phyloP scores from a whole-genome alignment of 495 filamentous ascomycete species.

The Xylaria sp. region DNA sequence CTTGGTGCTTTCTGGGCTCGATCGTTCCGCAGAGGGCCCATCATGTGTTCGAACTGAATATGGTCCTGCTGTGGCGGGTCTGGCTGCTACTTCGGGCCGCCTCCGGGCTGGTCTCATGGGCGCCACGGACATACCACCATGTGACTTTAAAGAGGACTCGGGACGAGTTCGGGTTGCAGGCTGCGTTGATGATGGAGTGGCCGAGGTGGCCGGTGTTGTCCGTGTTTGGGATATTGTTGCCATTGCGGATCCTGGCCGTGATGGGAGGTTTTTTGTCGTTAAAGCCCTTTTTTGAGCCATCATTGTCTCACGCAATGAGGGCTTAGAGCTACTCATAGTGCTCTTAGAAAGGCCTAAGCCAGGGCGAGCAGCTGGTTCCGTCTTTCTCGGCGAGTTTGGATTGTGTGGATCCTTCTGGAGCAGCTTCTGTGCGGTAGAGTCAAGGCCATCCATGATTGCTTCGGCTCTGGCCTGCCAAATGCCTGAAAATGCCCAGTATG shows the following conservation, averaged over 20 bases:
- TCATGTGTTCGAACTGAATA: conserved; percentile 62
- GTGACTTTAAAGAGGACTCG: conserved; percentile 50
- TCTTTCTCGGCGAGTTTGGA: conserved; percentile 67
- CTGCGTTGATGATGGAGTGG: conserved; percentile 47
- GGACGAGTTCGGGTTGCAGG: conserved; percentile 50
- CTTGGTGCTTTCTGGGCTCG: conserved; percentile 47
- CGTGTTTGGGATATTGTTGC: conserved; percentile 65
- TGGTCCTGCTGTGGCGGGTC: conserved; percentile 63
- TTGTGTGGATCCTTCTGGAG: conserved; percentile 83
- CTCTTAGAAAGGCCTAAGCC: conserved; percentile 65
- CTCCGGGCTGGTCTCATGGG: conserved; percentile 61
- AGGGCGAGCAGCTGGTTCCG: conserved; percentile 55
- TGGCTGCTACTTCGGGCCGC: conserved; percentile 55
- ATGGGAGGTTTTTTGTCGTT: conserved; percentile 64
- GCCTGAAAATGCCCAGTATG: conserved; percentile 80
- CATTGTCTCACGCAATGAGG: conserved; percentile 76
- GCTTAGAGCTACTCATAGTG: conserved; percentile 62
- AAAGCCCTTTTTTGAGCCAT: conserved; percentile 78
- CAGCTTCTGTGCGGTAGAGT: conserved; percentile 72
- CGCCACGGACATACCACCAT: conserved; percentile 61
- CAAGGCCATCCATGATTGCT: conserved; percentile 77
- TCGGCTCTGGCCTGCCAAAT: conserved; percentile 84
- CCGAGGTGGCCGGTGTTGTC: conserved; percentile 54
- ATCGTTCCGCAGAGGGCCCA: conserved; percentile 47
- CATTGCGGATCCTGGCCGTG: conserved; percentile 79